Evolutionary conservation across 306 rosid genomes (phyloP).

Genomic region (Cucurbita moschata): DNA sequence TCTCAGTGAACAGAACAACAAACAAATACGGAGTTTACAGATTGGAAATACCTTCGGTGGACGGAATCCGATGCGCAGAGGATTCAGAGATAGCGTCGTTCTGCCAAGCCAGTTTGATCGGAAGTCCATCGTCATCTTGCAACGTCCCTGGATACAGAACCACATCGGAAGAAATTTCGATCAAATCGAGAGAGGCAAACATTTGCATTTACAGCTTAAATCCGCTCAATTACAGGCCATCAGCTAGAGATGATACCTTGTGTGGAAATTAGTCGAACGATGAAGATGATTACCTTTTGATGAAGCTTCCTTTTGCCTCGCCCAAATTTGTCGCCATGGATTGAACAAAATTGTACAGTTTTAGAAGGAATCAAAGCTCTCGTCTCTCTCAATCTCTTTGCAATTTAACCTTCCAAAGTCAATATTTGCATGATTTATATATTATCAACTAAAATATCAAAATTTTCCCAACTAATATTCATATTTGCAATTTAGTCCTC

Average conservation of each 20-base stretch:
- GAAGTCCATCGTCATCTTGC: constrained; percentile 62
- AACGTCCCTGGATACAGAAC: constrained; percentile 71
- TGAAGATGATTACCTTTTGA: neutral
- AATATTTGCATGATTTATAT: no score
- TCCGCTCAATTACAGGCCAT: constrained; percentile 75
- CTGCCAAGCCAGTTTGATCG: constrained; percentile 56
- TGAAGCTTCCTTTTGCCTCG: neutral
- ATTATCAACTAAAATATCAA: no score
- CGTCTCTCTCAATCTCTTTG: no score
- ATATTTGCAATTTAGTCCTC: no score
- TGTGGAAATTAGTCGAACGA: constrained; percentile 31
- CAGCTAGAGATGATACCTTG: constrained; percentile 33
- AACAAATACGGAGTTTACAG: constrained; percentile 59
- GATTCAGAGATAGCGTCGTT: constrained; percentile 63
- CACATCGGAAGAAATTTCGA: constrained; percentile 57
- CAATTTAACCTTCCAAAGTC: no score
- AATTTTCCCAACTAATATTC: no score
- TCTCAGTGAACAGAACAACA: constrained; percentile 85
- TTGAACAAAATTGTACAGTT: neutral
- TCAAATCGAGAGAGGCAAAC: constrained; percentile 61
- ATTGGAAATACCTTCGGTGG: constrained; percentile 79
- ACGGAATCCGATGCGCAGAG: constrained; percentile 85
- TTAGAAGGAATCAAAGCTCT: neutral
- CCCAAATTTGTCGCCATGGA: neutral
- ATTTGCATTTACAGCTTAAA: constrained; percentile 78